Percentiles rank a stretch among this genome's conserved stretches.
phyloP scores from a whole-genome alignment of 192 early-diverging fungal genomes.

The Coemansia biformis region DNA sequence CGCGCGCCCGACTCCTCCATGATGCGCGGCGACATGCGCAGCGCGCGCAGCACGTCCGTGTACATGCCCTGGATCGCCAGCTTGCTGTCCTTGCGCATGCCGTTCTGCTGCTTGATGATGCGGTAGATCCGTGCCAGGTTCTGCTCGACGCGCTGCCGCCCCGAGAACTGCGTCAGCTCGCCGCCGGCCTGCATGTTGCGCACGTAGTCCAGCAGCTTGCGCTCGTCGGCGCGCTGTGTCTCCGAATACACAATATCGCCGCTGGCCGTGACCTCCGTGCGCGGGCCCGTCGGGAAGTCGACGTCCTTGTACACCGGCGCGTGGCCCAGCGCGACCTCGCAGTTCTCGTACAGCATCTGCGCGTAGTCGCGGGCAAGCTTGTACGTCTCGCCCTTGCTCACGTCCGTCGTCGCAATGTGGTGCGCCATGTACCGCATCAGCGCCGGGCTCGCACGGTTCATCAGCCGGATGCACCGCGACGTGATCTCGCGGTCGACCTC shows the following conservation, averaged over 20 bases:
- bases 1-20: conserved; percentile 56
- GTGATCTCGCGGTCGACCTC: conserved; percentile 89
- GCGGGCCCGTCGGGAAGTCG: conserved; percentile 78
- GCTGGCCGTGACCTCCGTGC: conserved; percentile 68
- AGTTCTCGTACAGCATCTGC: conserved; percentile 83
- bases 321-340: conserved; percentile 68
- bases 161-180: conserved; percentile 66
- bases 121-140: conserved; percentile 72
- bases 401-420: conserved; percentile 72
- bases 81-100: conserved; percentile 70
- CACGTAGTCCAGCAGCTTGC: conserved; percentile 92
- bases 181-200: conserved; percentile 74
- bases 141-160: conserved; percentile 73
- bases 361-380: conserved; percentile 73
- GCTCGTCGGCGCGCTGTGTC: conserved; percentile 70
- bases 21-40: conserved; percentile 70
- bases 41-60: conserved; percentile 63
- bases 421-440: conserved; percentile 85
- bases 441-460: conserved; percentile 81
- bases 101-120: conserved; percentile 72
- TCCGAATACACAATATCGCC: conserved; percentile 84
- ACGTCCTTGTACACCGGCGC: conserved; percentile 90
- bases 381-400: conserved; percentile 76
- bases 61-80: conserved; percentile 64
- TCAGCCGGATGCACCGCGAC: conserved; percentile 83